Base-by-base conservation (phyloP, 2,329 filamentous ascomycete genomes). In the Dothistroma pini region DNA sequence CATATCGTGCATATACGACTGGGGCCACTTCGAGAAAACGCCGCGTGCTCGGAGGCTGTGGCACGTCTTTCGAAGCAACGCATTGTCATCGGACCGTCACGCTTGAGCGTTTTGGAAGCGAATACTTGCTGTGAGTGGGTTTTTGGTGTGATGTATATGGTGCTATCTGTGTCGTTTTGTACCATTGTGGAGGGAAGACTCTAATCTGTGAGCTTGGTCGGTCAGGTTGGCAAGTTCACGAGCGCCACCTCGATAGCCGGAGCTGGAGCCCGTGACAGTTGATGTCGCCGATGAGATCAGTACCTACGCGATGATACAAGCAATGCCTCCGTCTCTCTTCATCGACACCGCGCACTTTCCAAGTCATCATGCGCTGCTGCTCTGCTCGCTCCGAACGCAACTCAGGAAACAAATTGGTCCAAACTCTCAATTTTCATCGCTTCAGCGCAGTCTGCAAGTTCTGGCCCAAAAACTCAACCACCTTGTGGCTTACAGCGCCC, bases 401-500 rank as follows among this genome's bases (percentile, higher is more conserved):
- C 32, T 41, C 52, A 38, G 16, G 31, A 54, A 55, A 44, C 57
- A 2, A 54, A 8, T 29, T 21, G 47, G 19, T 21, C 22, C 31
- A 1, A 50, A 38, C 31, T 35, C 25, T 35, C 51, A 9, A 25
- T 19, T n/a, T n/a, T 59, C 49, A 66, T 59, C 62, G 56, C 53
- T 58, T 66, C 48, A 62, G 47, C 48, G 56, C 54, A 7, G 56
- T 57, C 31, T 54, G 59, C 21, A 75, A 61, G 47, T 74, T 69
- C 55, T 69, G 68, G 32, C 68, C 66, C 29, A 76, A 65, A 56
- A 73, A 74, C 53, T 73, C 71, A 14, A 75, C 54, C 0, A 86
- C 84, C 74, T 81, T 78, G 59, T 81, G 78, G 31, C 80, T 78
- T 58, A 87, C 77, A 16, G 81, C 75, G 3, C 85, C 85, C 69